Conservation (phyloP, 176 grass and related monocot genomes). For the Triticum dicoccoides region DNA sequence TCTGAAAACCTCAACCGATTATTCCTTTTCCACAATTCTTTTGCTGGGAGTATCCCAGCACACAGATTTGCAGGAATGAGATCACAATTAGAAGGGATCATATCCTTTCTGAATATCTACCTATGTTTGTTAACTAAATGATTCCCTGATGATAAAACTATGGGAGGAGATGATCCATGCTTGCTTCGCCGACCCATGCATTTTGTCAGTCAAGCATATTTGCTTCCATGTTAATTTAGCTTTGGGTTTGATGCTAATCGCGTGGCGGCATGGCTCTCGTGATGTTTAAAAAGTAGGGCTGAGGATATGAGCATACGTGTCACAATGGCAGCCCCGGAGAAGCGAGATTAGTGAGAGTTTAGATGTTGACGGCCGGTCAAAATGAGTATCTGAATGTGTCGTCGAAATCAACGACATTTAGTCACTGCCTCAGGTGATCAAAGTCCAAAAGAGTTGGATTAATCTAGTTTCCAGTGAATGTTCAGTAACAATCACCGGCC, state of each 20-base stretch:
- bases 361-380: slow-evolving; percentile 15
- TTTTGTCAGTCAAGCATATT: slow-evolving; percentile 22
- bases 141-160: background rate
- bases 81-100: slow-evolving; percentile 16
- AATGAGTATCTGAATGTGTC: background rate
- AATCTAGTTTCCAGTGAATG: background rate
- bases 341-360: background rate
- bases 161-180: slow-evolving; percentile 9
- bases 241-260: background rate
- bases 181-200: slow-evolving; percentile 33
- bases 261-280: slow-evolving; percentile 11
- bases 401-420: background rate
- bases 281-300: background rate
- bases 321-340: background rate
- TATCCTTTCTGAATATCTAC: background rate
- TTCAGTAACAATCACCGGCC: background rate
- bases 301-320: slow-evolving; percentile 18
- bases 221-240: background rate
- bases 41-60: background rate
- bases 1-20: slow-evolving; percentile 30
- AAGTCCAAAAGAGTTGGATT: background rate
- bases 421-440: background rate
- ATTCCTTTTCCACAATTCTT: background rate
- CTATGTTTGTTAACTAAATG: background rate
- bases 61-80: slow-evolving; percentile 21